Percentiles rank a stretch among this genome's conserved stretches.
These are phyloP conservation scores for Nemania bipapillata DNA, from an alignment of 2,329 filamentous ascomycete genomes.

Conservation along the genomic window DNA sequence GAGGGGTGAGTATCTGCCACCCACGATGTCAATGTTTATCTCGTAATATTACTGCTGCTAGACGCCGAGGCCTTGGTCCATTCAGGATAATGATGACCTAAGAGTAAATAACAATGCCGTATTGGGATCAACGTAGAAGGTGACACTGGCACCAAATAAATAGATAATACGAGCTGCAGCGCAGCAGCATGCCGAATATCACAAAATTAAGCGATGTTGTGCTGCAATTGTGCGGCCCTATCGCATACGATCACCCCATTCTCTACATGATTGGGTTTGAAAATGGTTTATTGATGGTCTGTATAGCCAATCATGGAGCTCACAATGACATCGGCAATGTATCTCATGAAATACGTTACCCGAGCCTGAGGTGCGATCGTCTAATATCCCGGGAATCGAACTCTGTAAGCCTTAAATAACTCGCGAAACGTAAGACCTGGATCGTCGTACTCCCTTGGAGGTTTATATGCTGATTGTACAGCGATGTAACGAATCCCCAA, in stretches of 20 bases:
- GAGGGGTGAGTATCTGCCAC: neutral
- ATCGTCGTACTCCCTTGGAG: no score
- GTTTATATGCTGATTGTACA: no score
- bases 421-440: no score
- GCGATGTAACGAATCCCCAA: no score
- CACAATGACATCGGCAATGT: no score
- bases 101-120: neutral
- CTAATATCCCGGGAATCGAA: no score
- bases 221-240: conserved; percentile 8
- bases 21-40: neutral
- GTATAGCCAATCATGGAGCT: no score
- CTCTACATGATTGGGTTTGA: no score
- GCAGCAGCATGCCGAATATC: neutral
- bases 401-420: no score
- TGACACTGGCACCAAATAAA: neutral
- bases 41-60: neutral
- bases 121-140: neutral
- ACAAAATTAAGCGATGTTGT: neutral
- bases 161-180: neutral
- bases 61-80: neutral
- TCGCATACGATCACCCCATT: neutral
- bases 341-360: no score
- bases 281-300: neutral
- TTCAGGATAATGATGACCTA: neutral
- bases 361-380: no score